Percentiles rank a stretch among this genome's conserved stretches.
phyloP scores from a whole-genome alignment of 164 flowering plant species.

The Umbellularia californica region DNA sequence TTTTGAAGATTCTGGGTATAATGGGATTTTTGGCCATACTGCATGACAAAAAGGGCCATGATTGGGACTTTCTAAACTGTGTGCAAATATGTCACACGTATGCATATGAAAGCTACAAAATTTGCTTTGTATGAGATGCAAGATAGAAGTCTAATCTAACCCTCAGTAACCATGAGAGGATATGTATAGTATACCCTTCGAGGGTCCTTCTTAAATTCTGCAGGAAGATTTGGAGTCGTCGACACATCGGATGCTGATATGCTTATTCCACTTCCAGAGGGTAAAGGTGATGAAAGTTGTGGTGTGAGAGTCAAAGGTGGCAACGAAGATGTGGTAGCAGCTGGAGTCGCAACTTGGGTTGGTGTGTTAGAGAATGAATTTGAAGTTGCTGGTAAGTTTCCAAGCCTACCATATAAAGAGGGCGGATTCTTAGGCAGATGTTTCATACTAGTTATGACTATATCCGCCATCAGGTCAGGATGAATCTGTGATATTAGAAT shows the following conservation, averaged over 20 bases:
- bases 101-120: not conserved
- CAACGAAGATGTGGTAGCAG: slow-evolving; percentile 24
- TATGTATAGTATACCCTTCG: slow-evolving; percentile 59
- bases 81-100: not conserved
- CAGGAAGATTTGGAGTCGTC: slow-evolving; percentile 24
- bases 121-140: not conserved
- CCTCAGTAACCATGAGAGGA: not conserved
- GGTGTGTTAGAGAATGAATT: slow-evolving; percentile 26
- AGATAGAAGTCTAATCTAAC: not conserved
- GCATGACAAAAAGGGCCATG: not conserved
- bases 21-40: not conserved
- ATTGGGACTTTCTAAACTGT: not conserved
- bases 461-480: slow-evolving; percentile 93
- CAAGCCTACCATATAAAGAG: slow-evolving; percentile 45
- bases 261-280: slow-evolving; percentile 27
- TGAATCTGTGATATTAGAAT: slow-evolving; percentile 80
- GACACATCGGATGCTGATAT: slow-evolving; percentile 36
- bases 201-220: slow-evolving; percentile 83
- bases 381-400: slow-evolving; percentile 30
- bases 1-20: no score
- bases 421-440: slow-evolving; percentile 71
- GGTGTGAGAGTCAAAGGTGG: slow-evolving; percentile 30
- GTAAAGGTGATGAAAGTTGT: slow-evolving; percentile 27
- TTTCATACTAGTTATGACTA: slow-evolving; percentile 90
- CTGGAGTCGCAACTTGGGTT: slow-evolving; percentile 30